phyloP scores from a whole-genome alignment of 768 basidiomycete genomes.

The Punctularia strigosozonata region DNA sequence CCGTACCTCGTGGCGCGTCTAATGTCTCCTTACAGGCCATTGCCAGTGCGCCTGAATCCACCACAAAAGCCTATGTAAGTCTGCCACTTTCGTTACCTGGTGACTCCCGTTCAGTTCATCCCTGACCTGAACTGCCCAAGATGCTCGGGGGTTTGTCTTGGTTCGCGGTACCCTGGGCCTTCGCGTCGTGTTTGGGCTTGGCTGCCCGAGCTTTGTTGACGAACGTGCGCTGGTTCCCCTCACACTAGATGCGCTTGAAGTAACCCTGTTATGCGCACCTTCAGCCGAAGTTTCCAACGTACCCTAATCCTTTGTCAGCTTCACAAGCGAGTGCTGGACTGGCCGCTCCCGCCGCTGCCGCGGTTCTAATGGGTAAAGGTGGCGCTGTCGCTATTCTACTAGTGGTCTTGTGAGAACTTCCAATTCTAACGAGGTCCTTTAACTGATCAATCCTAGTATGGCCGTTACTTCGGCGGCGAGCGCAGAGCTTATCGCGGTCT shows the following conservation, averaged over 20 bases:
- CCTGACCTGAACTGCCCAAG: conserved; percentile 12
- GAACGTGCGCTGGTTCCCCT: conserved; percentile 11
- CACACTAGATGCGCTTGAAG: neutral
- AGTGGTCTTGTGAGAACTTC: conserved; percentile 24
- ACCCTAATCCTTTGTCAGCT: conserved; percentile 27
- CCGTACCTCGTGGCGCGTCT: neutral
- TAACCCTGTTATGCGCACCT: neutral
- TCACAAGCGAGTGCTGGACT: conserved; percentile 29
- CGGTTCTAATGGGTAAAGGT: conserved; percentile 31
- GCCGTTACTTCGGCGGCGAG: conserved; percentile 35
- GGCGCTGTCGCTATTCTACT: conserved; percentile 32
- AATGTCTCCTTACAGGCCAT: conserved; percentile 25
- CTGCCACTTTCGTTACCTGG: neutral
- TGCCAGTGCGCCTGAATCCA: conserved; percentile 36
- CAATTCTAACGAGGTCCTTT: neutral
- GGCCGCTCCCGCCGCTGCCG: conserved; percentile 33
- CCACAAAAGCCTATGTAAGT: conserved; percentile 38
- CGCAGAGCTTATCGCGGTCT: conserved; percentile 32
- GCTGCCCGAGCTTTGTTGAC: conserved; percentile 24
- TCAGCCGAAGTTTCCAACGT: conserved; percentile 43
- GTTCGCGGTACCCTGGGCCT: conserved; percentile 43
- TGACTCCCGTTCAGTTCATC: too few relatives aligned
- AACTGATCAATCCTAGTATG: conserved; percentile 17
- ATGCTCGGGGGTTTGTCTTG: conserved; percentile 49
- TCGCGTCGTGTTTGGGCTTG: conserved; percentile 36